Evolutionary conservation across 1,284 basidiomycete genomes (phyloP).

Genomic region (Golubevia sp.): DNA sequence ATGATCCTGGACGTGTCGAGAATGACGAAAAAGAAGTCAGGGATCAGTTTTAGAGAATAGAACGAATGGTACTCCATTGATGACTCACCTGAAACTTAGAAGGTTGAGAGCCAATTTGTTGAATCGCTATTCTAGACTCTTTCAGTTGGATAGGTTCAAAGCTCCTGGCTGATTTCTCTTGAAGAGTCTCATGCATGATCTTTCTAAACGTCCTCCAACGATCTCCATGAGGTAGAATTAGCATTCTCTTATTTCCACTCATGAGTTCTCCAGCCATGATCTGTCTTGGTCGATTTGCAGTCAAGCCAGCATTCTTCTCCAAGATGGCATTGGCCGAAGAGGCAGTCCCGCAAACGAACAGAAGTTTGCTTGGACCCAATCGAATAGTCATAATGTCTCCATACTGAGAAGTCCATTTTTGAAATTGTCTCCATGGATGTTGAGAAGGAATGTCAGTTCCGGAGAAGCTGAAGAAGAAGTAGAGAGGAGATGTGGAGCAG

Average conservation of each 20-base stretch:
- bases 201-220: conserved; percentile 27
- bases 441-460: conserved; percentile 7
- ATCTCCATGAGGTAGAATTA: conserved; percentile 25
- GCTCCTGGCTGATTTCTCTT: conserved; percentile 12
- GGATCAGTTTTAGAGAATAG: no score
- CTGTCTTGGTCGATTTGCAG: conserved; percentile 15
- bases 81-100: no score
- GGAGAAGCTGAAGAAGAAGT: no score
- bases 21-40: no score
- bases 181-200: conserved; percentile 19
- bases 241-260: conserved; percentile 28
- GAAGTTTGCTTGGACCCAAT: conserved; percentile 6
- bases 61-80: no score
- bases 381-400: conserved; percentile 21
- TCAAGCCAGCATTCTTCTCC: conserved; percentile 8
- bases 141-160: conserved; percentile 19
- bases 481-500: no score
- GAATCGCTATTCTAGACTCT: conserved; percentile 11
- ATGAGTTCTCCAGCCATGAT: conserved; percentile 33
- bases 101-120: conserved; percentile 6
- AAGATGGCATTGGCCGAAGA: conserved; percentile 18
- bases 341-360: conserved; percentile 20
- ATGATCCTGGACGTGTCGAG: no score
- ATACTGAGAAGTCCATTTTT: conserved; percentile 20
- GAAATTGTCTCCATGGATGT: conserved; percentile 20